These are phyloP conservation scores for Penicillium palitans DNA, from an alignment of 2,329 filamentous ascomycete species.

Conservation along the genomic window DNA sequence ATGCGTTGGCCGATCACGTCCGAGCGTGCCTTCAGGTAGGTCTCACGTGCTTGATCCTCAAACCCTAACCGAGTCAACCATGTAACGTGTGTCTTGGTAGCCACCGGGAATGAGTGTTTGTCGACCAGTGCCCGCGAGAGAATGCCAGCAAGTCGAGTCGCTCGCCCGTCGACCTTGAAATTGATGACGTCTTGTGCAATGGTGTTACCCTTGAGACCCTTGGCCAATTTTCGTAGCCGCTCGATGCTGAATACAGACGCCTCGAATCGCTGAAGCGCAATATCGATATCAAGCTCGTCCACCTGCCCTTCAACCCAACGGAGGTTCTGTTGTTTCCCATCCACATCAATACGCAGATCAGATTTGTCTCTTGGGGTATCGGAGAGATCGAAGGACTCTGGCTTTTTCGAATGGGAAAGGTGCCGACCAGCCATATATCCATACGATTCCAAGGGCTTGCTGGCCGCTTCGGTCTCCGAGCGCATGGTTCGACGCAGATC, in stretches of 20 bases:
- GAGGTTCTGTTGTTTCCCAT: conserved; percentile 93
- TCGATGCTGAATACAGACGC: conserved; percentile 81
- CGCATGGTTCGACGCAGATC: conserved; percentile 83
- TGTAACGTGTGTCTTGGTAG: conserved; percentile 76
- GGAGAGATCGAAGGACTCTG: conserved; percentile 74
- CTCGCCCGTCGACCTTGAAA: conserved; percentile 85
- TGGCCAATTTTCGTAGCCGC: conserved; percentile 75
- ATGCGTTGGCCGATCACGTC: conserved; percentile 77
- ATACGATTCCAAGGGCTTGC: conserved; percentile 79
- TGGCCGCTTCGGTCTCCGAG: conserved; percentile 82
- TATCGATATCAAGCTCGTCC: conserved; percentile 93
- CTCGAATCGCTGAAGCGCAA: conserved; percentile 87
- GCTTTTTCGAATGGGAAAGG: conserved; percentile 69
- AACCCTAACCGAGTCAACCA: conserved; percentile 88
- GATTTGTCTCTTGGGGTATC: conserved; percentile 72
- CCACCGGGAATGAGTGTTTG: conserved; percentile 72
- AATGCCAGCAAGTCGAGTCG: conserved; percentile 71
- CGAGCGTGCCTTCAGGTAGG: conserved; percentile 77
- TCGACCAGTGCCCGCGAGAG: conserved; percentile 76
- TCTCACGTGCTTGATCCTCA: conserved; percentile 83
- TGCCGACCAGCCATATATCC: conserved; percentile 82
- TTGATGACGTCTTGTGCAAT: conserved; percentile 90
- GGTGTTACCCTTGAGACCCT: conserved; percentile 77
- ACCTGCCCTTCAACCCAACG: conserved; percentile 95
- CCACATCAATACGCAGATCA: conserved; percentile 85